Conservation (phyloP, 129 eudicot species). For the Artemisia tridentata region DNA sequence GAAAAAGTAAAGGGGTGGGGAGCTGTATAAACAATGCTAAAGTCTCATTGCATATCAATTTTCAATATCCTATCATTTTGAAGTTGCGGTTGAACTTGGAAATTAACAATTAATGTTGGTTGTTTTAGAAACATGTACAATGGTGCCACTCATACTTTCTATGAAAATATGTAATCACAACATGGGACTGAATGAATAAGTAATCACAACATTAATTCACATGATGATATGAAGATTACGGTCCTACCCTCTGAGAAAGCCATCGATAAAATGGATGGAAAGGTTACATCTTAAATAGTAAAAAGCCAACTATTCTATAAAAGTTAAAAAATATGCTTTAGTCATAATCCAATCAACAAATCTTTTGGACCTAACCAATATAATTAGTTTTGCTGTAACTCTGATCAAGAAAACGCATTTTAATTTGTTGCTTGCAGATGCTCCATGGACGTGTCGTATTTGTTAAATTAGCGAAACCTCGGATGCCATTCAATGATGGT, state of each 20-base stretch:
- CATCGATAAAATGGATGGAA: slow-evolving; percentile 69
- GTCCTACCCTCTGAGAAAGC: slow-evolving; percentile 41
- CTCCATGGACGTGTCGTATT: slow-evolving; percentile 66
- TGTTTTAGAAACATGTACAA: background rate
- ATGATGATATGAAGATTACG: slow-evolving; percentile 9
- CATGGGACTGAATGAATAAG: slow-evolving; percentile 9
- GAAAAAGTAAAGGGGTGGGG: background rate
- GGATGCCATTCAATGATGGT: slow-evolving; percentile 29
- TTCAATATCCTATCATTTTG: too few species aligned
- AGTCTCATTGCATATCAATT: too few species aligned
- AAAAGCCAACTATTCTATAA: background rate
- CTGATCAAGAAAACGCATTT: background rate
- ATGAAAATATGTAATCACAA: too few species aligned
- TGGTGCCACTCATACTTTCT: too few species aligned
- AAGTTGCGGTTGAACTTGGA: too few species aligned
- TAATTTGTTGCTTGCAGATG: slow-evolving; percentile 39
- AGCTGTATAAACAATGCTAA: slow-evolving; percentile 3
- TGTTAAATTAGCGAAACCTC: slow-evolving; percentile 68
- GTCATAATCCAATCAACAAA: background rate
- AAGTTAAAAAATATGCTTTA: background rate
- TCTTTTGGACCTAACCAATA: background rate
- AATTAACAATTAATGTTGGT: background rate
- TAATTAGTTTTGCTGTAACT: background rate
- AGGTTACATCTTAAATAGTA: slow-evolving; percentile 34
- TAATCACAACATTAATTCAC: slow-evolving; percentile 1